Evolutionary conservation across 495 filamentous ascomycete genomes (phyloP).

Genomic region (Talaromyces ruber): DNA sequence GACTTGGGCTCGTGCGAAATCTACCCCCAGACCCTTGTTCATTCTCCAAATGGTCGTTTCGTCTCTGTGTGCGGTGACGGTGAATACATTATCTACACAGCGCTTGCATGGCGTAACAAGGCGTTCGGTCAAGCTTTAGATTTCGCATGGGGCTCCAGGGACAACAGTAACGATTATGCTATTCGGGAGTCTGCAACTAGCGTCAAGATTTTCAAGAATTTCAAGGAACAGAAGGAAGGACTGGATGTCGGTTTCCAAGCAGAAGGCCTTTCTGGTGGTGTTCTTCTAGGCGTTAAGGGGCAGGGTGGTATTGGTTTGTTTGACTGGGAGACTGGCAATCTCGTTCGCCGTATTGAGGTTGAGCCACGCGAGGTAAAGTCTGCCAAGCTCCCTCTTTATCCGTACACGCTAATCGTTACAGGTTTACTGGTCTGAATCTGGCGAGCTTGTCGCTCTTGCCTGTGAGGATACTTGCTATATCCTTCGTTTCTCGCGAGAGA

Average conservation of each 20-base stretch:
- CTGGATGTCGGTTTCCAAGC: slow-evolving; percentile 94
- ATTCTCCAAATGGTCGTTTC: slow-evolving; percentile 96
- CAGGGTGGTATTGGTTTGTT: slow-evolving; percentile 92
- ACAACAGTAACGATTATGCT: slow-evolving; percentile 97
- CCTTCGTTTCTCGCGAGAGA: slow-evolving; percentile 80
- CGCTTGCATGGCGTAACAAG: slow-evolving; percentile 95
- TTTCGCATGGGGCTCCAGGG: slow-evolving; percentile 96
- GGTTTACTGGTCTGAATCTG: slow-evolving; percentile 96
- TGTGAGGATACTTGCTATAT: slow-evolving; percentile 97
- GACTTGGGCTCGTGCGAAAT: slow-evolving; percentile 93
- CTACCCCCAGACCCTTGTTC: slow-evolving; percentile 86
- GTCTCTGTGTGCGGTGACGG: slow-evolving; percentile 96
- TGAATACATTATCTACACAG: slow-evolving; percentile 98
- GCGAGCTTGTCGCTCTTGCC: slow-evolving; percentile 85
- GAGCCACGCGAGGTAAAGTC: slow-evolving; percentile 65
- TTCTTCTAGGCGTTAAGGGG: slow-evolving; percentile 90
- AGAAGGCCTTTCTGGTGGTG: slow-evolving; percentile 82
- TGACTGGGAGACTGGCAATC: slow-evolving; percentile 84
- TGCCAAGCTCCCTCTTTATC: neutral
- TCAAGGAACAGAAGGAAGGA: slow-evolving; percentile 83
- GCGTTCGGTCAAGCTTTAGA: slow-evolving; percentile 91
- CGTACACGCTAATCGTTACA: slow-evolving; percentile 21
- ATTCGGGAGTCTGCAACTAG: slow-evolving; percentile 89
- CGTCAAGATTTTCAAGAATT: slow-evolving; percentile 96
- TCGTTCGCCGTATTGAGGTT: slow-evolving; percentile 92